phyloP scores from a whole-genome alignment of 2,329 filamentous ascomycete species.

The Monosporascus sp. region DNA sequence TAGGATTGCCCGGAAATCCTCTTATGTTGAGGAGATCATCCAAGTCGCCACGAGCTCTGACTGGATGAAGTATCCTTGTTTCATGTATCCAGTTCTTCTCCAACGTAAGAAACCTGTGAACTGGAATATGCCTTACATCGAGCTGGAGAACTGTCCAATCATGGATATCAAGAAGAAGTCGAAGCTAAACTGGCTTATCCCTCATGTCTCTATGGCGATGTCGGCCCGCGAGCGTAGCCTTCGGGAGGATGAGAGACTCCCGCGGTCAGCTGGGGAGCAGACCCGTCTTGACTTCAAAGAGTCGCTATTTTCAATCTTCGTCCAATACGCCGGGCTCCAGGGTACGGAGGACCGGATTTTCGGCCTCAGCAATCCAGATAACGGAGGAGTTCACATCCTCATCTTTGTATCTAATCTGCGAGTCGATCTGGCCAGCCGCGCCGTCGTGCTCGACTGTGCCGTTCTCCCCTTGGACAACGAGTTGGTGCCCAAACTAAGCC shows the following conservation, averaged over 20 bases:
- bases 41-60: conserved; percentile 16
- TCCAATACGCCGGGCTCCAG: conserved; percentile 37
- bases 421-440: conserved; percentile 35
- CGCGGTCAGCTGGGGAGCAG: conserved; percentile 17
- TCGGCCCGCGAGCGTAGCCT: conserved; percentile 7
- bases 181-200: conserved; percentile 1
- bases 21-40: conserved; percentile 39
- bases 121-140: conserved; percentile 12
- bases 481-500: conserved; percentile 26
- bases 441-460: conserved; percentile 41
- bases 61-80: not conserved
- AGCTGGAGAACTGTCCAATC: conserved; percentile 4
- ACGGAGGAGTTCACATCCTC: conserved; percentile 20
- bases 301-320: conserved; percentile 40
- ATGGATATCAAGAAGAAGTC: conserved; percentile 1
- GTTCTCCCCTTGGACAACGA: conserved; percentile 36
- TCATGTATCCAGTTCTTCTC: conserved; percentile 8
- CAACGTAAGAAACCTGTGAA: not conserved
- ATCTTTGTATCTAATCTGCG: conserved; percentile 37
- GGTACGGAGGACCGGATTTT: conserved; percentile 39
- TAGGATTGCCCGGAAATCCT: conserved; percentile 37
- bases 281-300: conserved; percentile 42
- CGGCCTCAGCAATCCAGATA: conserved; percentile 29
- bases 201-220: conserved; percentile 6
- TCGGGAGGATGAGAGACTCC: not conserved